Evolutionary conservation across 228 moss, liverwort and hornwort genomes (phyloP), one percentile per base, ranked within the genome.

Genomic region (Sphagnum fallax): DNA sequence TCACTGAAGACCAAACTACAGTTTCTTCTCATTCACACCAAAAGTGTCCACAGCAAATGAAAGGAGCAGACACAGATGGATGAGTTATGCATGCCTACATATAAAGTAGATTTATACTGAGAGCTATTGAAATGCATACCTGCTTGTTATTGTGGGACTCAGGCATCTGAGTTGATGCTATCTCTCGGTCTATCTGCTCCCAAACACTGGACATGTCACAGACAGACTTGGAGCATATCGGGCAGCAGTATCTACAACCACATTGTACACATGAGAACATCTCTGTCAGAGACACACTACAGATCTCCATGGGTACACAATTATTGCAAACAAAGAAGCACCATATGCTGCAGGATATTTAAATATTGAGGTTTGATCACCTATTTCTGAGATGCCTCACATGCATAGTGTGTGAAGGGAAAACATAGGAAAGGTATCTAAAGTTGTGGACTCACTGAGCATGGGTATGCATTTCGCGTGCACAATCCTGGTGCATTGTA

Each of bases 391-490:
- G 32, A 32, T 32, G 32, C 32, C 32, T 32, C 32, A 32, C 32
- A 32, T 32, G 32, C 32, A 32, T 32, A 32, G 32, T 32, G 32
- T 32, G 32, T 32, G 32, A 32, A 32, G 32, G 32, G 32, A 32
- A 32, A 32, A 32, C 32, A 32, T 32, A 32, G 32, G 3, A 32
- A 32, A 32, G 32, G 2, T 32, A 32, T 32, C 32, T 32, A 32
- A 32, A 49, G 50, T 47, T 62, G 61, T 69, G 6, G 52, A 87
- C 94, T 86, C 77, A 95, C 95, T 89, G 90, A 62, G 49, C 75
- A 63, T 94, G 94, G 48, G 74, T 84, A 71, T 92, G 94, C 98
- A 98, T 98, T 52, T 92, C 94, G 71, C 79, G 79, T 10, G 90
- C 76, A 51, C 98, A 98, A 57, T 89, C 89, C 72, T 83, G 62